These are phyloP conservation scores for Aspergillus thermomutatus DNA, from an alignment of 2,329 filamentous ascomycete genomes.

Conservation along the genomic window DNA sequence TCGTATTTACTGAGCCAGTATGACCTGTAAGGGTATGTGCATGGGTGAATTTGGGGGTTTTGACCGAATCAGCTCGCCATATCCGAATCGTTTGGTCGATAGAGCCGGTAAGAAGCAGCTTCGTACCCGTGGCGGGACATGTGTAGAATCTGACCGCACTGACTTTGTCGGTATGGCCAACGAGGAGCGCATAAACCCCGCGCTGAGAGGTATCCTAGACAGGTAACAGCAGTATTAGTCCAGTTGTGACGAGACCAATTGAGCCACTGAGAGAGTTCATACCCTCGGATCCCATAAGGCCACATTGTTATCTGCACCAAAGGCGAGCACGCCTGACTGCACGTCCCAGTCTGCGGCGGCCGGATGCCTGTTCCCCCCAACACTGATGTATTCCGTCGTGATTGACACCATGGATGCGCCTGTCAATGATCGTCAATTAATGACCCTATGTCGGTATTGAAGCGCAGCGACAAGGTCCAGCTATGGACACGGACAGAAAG, in stretches of 20 bases:
- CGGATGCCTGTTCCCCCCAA: slow-evolving; percentile 86
- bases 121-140: slow-evolving; percentile 43
- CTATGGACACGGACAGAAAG: not conserved
- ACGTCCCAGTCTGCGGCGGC: slow-evolving; percentile 84
- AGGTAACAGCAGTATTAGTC: slow-evolving; percentile 8
- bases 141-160: slow-evolving; percentile 80
- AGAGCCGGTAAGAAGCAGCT: slow-evolving; percentile 71
- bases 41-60: slow-evolving; percentile 37
- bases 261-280: slow-evolving; percentile 30
- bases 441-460: not conserved
- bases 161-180: slow-evolving; percentile 74
- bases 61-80: slow-evolving; percentile 43
- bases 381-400: slow-evolving; percentile 58
- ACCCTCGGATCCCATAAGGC: slow-evolving; percentile 82
- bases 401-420: slow-evolving; percentile 34
- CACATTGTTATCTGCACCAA: slow-evolving; percentile 83
- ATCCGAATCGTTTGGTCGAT: slow-evolving; percentile 74
- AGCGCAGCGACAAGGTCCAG: not conserved
- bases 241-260: not conserved
- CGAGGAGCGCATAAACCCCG: slow-evolving; percentile 66
- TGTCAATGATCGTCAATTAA: not conserved
- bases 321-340: slow-evolving; percentile 69
- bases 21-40: slow-evolving; percentile 61
- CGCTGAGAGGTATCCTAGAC: slow-evolving; percentile 40
- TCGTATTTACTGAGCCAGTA: slow-evolving; percentile 67